Percentiles rank a stretch among this genome's conserved stretches.
Evolutionary conservation across 2,329 filamentous ascomycete genomes (phyloP).

Genomic region (Xylaria sp.): DNA sequence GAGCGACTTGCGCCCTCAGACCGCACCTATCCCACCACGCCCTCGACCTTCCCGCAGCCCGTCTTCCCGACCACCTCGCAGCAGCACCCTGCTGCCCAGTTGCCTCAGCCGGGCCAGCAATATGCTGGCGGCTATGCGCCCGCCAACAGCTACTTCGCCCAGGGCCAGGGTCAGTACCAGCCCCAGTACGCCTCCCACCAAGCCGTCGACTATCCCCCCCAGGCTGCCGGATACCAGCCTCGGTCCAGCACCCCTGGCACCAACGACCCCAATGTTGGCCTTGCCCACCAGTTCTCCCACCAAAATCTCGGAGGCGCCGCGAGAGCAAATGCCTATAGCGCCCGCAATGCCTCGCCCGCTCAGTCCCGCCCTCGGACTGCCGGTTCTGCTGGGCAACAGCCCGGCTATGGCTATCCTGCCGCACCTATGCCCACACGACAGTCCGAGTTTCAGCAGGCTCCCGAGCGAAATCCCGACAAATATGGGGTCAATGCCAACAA

Average conservation of each 20-base stretch:
- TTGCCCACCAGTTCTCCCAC: slow-evolving; percentile 96
- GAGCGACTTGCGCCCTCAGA: slow-evolving; percentile 72
- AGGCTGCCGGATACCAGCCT: slow-evolving; percentile 57
- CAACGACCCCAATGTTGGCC: slow-evolving; percentile 88
- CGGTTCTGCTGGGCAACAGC: slow-evolving; percentile 72
- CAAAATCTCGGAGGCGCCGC: slow-evolving; percentile 86
- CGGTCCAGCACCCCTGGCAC: slow-evolving; percentile 68
- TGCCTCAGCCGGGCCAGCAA: slow-evolving; percentile 54
- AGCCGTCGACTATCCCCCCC: slow-evolving; percentile 47
- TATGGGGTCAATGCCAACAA: slow-evolving; percentile 73
- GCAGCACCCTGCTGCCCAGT: slow-evolving; percentile 62
- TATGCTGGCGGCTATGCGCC: slow-evolving; percentile 61
- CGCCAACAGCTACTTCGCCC: slow-evolving; percentile 70
- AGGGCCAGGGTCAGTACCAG: slow-evolving; percentile 69
- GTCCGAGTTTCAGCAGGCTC: slow-evolving; percentile 80
- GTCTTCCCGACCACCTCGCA: slow-evolving; percentile 66
- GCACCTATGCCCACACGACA: slow-evolving; percentile 72
- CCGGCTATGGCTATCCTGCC: slow-evolving; percentile 72
- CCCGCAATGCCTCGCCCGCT: slow-evolving; percentile 73
- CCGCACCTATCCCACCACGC: slow-evolving; percentile 84
- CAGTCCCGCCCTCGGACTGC: slow-evolving; percentile 83
- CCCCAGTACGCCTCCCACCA: slow-evolving; percentile 51
- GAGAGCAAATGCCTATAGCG: slow-evolving; percentile 75
- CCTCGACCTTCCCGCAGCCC: slow-evolving; percentile 95
- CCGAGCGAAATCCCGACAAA: slow-evolving; percentile 88